Percentiles rank a stretch among this genome's conserved stretches.
phyloP scores from a whole-genome alignment of 2,329 filamentous ascomycete species.

The Aspergillus amoenus region DNA sequence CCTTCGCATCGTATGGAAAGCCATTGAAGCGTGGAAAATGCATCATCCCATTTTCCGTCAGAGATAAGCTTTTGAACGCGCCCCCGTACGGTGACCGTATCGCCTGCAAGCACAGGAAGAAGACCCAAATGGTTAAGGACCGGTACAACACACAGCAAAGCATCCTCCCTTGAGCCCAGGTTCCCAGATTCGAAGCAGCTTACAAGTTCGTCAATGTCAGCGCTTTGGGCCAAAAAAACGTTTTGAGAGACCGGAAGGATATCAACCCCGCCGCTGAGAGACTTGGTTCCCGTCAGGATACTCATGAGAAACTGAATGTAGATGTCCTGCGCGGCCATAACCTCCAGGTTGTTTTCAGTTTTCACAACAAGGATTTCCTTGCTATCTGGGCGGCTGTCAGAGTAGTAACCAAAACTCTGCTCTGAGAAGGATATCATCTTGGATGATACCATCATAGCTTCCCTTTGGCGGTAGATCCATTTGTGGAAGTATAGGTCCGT shows the following conservation, averaged over 20 bases:
- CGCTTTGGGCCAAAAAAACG: slow-evolving; percentile 18
- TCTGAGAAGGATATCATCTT: slow-evolving; percentile 17
- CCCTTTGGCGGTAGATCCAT: slow-evolving; percentile 31
- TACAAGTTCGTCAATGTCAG: slow-evolving; percentile 24
- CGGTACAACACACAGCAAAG: slow-evolving; percentile 32
- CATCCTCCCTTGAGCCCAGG: slow-evolving; percentile 32
- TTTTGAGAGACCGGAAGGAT: slow-evolving; percentile 17
- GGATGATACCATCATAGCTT: slow-evolving; percentile 20
- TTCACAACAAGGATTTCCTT: slow-evolving; percentile 24
- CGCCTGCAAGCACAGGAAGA: too few relatives aligned
- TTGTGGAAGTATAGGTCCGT: slow-evolving; percentile 30
- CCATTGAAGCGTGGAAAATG: too few relatives aligned
- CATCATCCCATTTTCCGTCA: too few relatives aligned
- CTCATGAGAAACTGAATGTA: slow-evolving; percentile 30
- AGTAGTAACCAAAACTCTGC: slow-evolving; percentile 22
- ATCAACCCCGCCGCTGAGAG: slow-evolving; percentile 17
- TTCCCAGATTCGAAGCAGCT: slow-evolving; percentile 22
- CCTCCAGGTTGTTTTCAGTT: slow-evolving; percentile 23
- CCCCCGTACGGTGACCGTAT: too few relatives aligned
- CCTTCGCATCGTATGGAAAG: too few relatives aligned
- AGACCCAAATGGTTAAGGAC: too few relatives aligned
- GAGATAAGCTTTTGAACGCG: too few relatives aligned
- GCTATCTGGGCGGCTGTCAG: slow-evolving; percentile 1
- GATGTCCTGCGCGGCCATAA: slow-evolving; percentile 35
- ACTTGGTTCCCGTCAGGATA: slow-evolving; percentile 11